A percentile compares a stretch with the other conserved stretches of the same genome.
These are phyloP conservation scores for Sporothrix euskadiensis DNA, from an alignment of 2,329 filamentous ascomycete species.

Conservation along the genomic window DNA sequence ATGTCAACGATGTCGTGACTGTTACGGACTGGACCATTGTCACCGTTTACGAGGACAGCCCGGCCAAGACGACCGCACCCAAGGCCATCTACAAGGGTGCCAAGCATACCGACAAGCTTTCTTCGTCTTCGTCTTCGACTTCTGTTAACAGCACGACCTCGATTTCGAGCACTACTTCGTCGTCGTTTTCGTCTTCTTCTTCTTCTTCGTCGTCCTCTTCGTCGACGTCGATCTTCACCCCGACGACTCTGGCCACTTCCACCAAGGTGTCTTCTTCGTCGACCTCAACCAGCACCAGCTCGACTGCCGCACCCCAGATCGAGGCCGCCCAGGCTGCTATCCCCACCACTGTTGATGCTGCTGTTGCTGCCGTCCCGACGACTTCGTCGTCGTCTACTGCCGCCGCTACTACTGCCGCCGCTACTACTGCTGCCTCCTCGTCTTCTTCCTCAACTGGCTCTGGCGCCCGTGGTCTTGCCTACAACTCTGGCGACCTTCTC, in stretches of 20 bases:
- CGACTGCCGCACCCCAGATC: background rate
- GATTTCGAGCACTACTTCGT: constrained; percentile 10
- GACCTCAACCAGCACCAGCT: background rate
- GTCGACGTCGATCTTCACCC: constrained; percentile 20
- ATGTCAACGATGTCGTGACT: constrained; percentile 40
- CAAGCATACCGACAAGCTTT: constrained; percentile 25
- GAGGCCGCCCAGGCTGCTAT: constrained; percentile 12
- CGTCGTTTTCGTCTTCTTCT: background rate
- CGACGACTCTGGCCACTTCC: constrained; percentile 28
- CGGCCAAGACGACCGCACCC: constrained; percentile 27
- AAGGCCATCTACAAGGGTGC: constrained; percentile 33
- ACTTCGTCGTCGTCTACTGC: constrained; percentile 30
- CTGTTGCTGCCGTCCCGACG: constrained; percentile 31
- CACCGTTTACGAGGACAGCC: constrained; percentile 42
- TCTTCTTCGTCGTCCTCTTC: background rate
- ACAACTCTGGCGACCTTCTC: constrained; percentile 60
- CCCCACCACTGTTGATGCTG: constrained; percentile 24
- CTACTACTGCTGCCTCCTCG: constrained; percentile 30
- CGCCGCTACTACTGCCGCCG: constrained; percentile 31
- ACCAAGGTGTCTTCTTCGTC: constrained; percentile 18
- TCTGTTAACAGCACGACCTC: constrained; percentile 25
- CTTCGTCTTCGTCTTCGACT: constrained; percentile 24
- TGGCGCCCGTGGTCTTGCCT: constrained; percentile 66
- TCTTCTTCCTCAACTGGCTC: constrained; percentile 37
- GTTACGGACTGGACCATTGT: constrained; percentile 47